Base-by-base conservation (phyloP, 192 early-diverging fungal species). In the Thamnidium elegans region DNA sequence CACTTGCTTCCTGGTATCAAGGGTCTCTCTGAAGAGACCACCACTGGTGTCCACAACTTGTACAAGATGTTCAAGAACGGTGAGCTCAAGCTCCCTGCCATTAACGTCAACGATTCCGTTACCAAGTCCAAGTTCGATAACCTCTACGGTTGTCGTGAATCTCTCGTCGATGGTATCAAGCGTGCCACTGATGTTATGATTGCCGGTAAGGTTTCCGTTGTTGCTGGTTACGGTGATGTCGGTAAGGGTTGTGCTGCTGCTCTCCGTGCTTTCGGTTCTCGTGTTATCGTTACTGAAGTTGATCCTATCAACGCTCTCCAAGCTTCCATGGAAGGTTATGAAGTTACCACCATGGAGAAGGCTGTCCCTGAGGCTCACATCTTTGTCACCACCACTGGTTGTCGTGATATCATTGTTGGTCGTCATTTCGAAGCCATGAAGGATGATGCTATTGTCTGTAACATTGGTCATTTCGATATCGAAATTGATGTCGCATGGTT, bases 121-220 rank as follows among this genome's bases (percentile, higher is more conserved):
- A 95, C 96, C 80, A 98, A 98, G 89, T 92, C 90, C 85, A 98
- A 98, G 89, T 98, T 98, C 76, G 96, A 98, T 85, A 98, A 98
- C 90, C 77, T 98, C 75, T 98, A 99, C 86, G 96, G 96, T 70
- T 99, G 96, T 92, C 92, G 96, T 77, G 96, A 98, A 87, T 96
- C 94, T 39, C 86, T 98, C 71, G 91, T 98, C 66, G 96, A 98
- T 83, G 96, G 96, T 75, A 98, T 96, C 88, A 98, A 97, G 95
- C 90, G 96, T 78, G 96, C 96, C 75, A 98, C 96, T 74, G 96
- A 98, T 76, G 96, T 98, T 76, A 96, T 97, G 94, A 99, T 99
- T 80, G 96, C 96, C 74, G 96, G 96, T 67, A 99, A 99, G 89
- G 91, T 99, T 54, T 85, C 93, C 61, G 91, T 97, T 63, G 95